Evolutionary conservation across 1,139 yeast genomes (phyloP).

Genomic region (Kurtzmaniella quercitrusa): DNA sequence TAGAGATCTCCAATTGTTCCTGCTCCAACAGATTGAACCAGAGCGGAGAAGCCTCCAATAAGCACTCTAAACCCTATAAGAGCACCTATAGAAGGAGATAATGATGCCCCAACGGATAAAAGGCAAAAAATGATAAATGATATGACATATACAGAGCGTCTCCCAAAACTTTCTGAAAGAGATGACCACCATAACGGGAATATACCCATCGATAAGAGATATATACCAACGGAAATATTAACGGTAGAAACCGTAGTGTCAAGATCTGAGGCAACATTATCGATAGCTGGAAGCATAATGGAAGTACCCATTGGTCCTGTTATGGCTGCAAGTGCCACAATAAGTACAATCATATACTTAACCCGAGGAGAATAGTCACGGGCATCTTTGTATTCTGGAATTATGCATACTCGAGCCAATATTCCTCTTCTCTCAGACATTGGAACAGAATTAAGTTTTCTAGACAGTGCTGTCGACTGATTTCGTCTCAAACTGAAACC

Average conservation of each 20-base stretch:
- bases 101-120: constrained; percentile 70
- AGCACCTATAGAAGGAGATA: constrained; percentile 57
- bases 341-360: constrained; percentile 54
- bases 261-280: constrained; percentile 51
- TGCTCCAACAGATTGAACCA: constrained; percentile 88
- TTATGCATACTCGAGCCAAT: constrained; percentile 45
- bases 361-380: constrained; percentile 50
- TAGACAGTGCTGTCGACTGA: constrained; percentile 9
- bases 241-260: constrained; percentile 58
- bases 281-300: constrained; percentile 75
- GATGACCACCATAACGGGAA: constrained; percentile 92
- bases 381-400: constrained; percentile 76
- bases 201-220: constrained; percentile 67
- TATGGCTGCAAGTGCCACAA: constrained; percentile 71
- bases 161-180: constrained; percentile 69
- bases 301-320: constrained; percentile 94
- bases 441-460: constrained; percentile 33
- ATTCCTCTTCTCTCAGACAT: constrained; percentile 49
- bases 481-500: background rate
- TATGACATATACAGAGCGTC: constrained; percentile 67
- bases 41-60: constrained; percentile 79
- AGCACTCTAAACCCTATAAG: constrained; percentile 67
- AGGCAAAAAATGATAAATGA: constrained; percentile 62
- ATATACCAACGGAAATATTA: constrained; percentile 77
- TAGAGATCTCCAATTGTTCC: constrained; percentile 80